Evolutionary conservation across 257 asterid genomes (phyloP), one percentile per base, ranked within the genome.

Genomic region (Schizonepeta tenuifolia): DNA sequence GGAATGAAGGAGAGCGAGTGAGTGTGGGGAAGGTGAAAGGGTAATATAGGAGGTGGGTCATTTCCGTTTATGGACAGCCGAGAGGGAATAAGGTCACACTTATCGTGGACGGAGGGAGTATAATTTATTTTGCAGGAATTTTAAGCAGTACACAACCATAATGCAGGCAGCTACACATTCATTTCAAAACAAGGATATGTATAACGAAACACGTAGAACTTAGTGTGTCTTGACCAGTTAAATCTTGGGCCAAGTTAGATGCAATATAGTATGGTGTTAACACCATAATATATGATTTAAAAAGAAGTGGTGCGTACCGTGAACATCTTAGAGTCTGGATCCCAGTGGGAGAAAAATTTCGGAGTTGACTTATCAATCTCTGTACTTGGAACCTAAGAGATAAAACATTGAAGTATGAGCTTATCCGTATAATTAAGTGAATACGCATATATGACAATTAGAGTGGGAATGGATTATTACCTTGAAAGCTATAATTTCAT

Each of bases 351-450:
- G 83, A 92, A 95, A 86, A 95, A 95, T 77, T 95, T 95, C 64
- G 99, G 97, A 54, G 99, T 92, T 64, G 99, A 85, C 80, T 95
- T 95, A 77, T 95, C 99, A n/a, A 95, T 85, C 87, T 95, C 98
- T 10, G 79, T 85, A 78, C 99, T 92, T 33, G 99, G 99, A 79
- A 95, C 99, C 97, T 93, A 70, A 54, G 64, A 63, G 60, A 73
- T 46, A 11, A 11, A 21, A 57, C 13, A 62, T 1, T 26, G 9
- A n/a, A 56, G 57, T 18, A 65, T 50, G 31, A 68, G 56, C 70
- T 65, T 65, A 64, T 24, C 41, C 22, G 64, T 15, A 20, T 46
- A 58, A 57, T 71, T 60, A n/a, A 67, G 33, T 10, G 26, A 49
- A 75, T 59, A 24, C 15, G 26, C 22, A 71, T 17, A 15, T 70